Base-by-base conservation (phyloP, 1,139 yeast genomes). In the Candida sp. region DNA sequence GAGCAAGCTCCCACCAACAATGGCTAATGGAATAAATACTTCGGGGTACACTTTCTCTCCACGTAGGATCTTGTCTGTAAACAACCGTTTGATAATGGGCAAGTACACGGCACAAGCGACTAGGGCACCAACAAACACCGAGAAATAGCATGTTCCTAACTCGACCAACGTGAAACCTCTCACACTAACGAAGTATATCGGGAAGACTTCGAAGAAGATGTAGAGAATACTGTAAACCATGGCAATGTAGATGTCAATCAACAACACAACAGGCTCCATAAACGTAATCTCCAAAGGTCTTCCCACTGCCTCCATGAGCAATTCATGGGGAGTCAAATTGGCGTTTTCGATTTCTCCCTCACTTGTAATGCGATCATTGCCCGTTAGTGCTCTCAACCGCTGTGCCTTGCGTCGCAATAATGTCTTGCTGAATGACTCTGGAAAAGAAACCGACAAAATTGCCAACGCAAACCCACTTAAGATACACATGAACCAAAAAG, bases 21-120 rank as follows among this genome's bases (percentile, higher is more conserved):
- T 66, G 63, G 86, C 75, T 7, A 83, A 70, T 9, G 82, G 83
- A 41, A 88, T 67, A 51, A 90, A 77, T 51, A 77, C 79, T 60
- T 88, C 94, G 0, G 94, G 91, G 9, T 69, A 61, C 0, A 83
- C 71, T 27, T 63, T 61, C 23, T 82, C 79, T 33, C 70, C 72
- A 31, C 63, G 63, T 4, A 65, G 57, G 5, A 57, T 48, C n/a
- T 68, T 73, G 46, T 70, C 56, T 22, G 72, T 67, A 48, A 63
- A 69, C 2, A 30, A 48, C 30, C 51, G 49, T 34, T 57, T 51
- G 25, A 65, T 58, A 23, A 57, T 42, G 0, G 65, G 61, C 37
- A 66, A 51, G 51, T 68, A 70, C 23, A 64, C 44, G 1, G 53
- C 38, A 12, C 67, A 66, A 23, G 67, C 72, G 31, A 63, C 11